Evolutionary conservation across 768 basidiomycete species (phyloP).

Genomic region (Hygrocybe coccinea): DNA sequence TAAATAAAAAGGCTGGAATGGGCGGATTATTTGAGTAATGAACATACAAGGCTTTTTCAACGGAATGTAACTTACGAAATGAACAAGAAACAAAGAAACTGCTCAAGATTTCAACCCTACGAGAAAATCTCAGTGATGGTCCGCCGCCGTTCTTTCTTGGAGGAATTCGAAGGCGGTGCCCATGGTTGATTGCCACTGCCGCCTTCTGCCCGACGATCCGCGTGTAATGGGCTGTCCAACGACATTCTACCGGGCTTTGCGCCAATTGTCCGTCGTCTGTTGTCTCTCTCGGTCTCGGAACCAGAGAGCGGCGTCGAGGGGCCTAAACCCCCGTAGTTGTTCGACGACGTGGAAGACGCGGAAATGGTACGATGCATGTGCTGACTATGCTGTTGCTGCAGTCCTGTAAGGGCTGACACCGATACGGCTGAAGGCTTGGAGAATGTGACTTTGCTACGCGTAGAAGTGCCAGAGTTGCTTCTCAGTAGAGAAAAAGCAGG

Average conservation of each 20-base stretch:
- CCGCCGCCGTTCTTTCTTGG: slow-evolving; percentile 1
- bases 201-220: background rate
- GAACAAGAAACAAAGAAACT: background rate
- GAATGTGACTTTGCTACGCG: slow-evolving; percentile 52
- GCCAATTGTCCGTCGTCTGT: slow-evolving; percentile 36
- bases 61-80: background rate
- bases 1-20: background rate
- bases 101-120: background rate
- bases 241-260: background rate
- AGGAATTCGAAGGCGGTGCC: background rate
- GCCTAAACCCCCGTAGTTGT: slow-evolving; percentile 19
- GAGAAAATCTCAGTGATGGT: slow-evolving; percentile 10
- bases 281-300: slow-evolving; percentile 48
- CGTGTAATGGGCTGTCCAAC: background rate
- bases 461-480: slow-evolving; percentile 44
- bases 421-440: slow-evolving; percentile 56
- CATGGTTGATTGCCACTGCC: background rate
- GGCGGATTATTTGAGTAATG: background rate
- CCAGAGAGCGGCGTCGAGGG: slow-evolving; percentile 26
- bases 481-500: slow-evolving; percentile 36
- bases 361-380: slow-evolving; percentile 16
- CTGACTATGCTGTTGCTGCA: slow-evolving; percentile 49
- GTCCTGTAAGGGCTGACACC: slow-evolving; percentile 47
- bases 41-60: background rate
- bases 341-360: slow-evolving; percentile 15